Evolutionary conservation across 306 rosid genomes (phyloP).

Genomic region (Pyrus betulifolia): DNA sequence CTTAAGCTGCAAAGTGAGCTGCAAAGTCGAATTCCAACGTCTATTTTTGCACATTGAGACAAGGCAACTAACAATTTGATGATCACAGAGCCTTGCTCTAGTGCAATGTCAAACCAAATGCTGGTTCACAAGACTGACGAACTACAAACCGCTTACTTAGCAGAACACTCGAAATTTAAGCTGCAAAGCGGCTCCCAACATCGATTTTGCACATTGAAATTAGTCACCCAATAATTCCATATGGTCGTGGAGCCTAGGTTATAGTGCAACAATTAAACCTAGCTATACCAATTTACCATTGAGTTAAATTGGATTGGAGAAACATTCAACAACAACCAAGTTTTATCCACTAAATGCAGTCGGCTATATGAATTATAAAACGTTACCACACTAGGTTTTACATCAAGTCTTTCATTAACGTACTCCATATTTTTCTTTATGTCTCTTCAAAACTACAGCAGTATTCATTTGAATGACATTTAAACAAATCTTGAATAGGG

Average conservation of each 20-base stretch:
- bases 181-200: conserved; percentile 78
- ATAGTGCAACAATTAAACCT: conserved; percentile 20
- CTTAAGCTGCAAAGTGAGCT: conserved; percentile 61
- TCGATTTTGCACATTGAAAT: conserved; percentile 30
- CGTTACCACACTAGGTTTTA: no score
- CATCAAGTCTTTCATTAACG: no score
- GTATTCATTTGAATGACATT: neutral
- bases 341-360: no score
- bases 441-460: neutral
- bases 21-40: conserved; percentile 41
- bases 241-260: conserved; percentile 36
- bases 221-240: conserved; percentile 21
- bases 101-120: conserved; percentile 18
- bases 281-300: neutral
- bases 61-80: conserved; percentile 22
- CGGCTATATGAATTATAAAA: no score
- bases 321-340: neutral
- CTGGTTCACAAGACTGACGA: neutral
- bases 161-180: conserved; percentile 21
- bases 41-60: conserved; percentile 34
- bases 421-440: no score
- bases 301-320: no score
- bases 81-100: conserved; percentile 35
- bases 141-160: neutral
- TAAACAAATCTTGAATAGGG: neutral